Conservation (phyloP, 2,329 filamentous ascomycete species). For the Cadophora malorum region DNA sequence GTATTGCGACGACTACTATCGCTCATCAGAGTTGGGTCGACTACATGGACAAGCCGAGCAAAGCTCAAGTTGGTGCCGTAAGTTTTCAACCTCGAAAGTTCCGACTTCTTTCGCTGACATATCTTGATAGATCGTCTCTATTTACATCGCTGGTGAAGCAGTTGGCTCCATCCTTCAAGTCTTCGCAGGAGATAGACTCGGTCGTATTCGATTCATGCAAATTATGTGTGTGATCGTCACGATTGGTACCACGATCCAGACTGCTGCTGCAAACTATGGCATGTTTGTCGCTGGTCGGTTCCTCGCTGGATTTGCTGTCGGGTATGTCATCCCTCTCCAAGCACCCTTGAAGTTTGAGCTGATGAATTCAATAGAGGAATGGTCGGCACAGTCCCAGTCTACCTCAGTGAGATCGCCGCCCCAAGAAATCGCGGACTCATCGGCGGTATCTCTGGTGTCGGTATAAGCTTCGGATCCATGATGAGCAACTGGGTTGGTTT, state of each 20-base stretch:
- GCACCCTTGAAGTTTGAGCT: neutral
- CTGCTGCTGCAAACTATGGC: conserved; percentile 59
- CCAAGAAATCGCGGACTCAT: conserved; percentile 40
- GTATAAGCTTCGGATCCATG: conserved; percentile 62
- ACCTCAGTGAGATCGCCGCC: conserved; percentile 41
- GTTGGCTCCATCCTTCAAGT: conserved; percentile 61
- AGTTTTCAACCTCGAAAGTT: conserved; percentile 25
- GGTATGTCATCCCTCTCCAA: conserved; percentile 43
- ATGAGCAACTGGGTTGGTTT: conserved; percentile 63
- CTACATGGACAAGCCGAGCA: conserved; percentile 62
- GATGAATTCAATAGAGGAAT: conserved; percentile 28
- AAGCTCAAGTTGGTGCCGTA: conserved; percentile 61
- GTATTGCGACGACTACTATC: conserved; percentile 66
- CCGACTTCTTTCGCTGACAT: neutral
- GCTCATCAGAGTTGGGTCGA: conserved; percentile 65
- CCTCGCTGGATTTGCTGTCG: conserved; percentile 53
- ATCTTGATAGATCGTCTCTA: conserved; percentile 55
- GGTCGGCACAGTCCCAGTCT: conserved; percentile 40
- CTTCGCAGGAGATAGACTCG: conserved; percentile 59
- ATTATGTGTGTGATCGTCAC: conserved; percentile 61
- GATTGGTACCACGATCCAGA: conserved; percentile 59
- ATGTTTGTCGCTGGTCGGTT: conserved; percentile 59
- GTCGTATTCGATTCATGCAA: conserved; percentile 60
- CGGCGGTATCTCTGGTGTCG: conserved; percentile 53
- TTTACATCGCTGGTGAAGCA: conserved; percentile 66